A percentile compares a stretch with the other conserved stretches of the same genome.
Conservation (phyloP, 2,329 filamentous ascomycete genomes). For the Curvularia sp. region DNA sequence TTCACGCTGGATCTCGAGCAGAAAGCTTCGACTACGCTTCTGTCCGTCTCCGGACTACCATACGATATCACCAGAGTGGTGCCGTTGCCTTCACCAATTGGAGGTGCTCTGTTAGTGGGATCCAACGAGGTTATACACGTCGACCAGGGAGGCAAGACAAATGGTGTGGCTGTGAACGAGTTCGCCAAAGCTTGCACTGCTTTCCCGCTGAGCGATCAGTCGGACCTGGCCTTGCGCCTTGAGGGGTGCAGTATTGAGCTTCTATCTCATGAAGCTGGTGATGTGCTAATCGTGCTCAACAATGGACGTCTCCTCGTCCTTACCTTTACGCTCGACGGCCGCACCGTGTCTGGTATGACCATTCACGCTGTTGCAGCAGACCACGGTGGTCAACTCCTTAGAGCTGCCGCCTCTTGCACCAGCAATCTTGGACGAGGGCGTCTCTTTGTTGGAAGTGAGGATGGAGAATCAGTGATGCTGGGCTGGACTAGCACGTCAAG, state of each 20-base stretch:
- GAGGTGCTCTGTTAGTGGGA: conserved; percentile 85
- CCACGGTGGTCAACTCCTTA: conserved; percentile 68
- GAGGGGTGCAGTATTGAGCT: conserved; percentile 82
- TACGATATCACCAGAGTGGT: conserved; percentile 86
- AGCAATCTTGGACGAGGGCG: conserved; percentile 71
- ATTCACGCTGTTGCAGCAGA: conserved; percentile 70
- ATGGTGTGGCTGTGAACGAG: conserved; percentile 89
- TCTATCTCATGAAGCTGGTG: conserved; percentile 77
- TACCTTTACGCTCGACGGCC: conserved; percentile 85
- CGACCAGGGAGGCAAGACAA: conserved; percentile 93
- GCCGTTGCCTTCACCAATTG: conserved; percentile 83
- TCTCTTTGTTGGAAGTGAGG: conserved; percentile 86
- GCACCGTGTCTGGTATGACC: conserved; percentile 87
- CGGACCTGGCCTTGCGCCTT: conserved; percentile 77
- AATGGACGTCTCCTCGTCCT: conserved; percentile 78
- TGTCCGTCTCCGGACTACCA: conserved; percentile 84
- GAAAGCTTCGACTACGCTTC: conserved; percentile 87
- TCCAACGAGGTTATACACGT: conserved; percentile 92
- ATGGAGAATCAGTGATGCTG: conserved; percentile 79
- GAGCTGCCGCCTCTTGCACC: conserved; percentile 71
- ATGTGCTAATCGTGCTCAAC: conserved; percentile 82
- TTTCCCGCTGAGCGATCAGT: conserved; percentile 87
- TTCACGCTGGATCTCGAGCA: conserved; percentile 95
- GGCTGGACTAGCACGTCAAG: conserved; percentile 74
- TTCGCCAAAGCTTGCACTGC: conserved; percentile 83